phyloP scores from a whole-genome alignment of 2,329 filamentous ascomycete species.

The Monilinia fructigena region DNA sequence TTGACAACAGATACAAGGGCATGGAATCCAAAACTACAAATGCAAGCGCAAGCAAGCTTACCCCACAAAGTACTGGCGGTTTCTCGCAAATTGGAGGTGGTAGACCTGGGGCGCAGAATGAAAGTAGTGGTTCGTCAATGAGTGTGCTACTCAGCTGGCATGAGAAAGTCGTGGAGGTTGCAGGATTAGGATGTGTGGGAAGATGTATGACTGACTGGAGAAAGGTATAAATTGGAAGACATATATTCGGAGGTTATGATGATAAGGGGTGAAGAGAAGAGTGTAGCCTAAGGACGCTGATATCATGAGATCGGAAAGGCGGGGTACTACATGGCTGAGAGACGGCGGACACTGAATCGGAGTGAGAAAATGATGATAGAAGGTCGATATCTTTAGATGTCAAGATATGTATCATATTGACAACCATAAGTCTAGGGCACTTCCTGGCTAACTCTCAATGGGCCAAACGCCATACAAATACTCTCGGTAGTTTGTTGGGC shows the following conservation, averaged over 20 bases:
- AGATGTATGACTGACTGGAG: slow-evolving; percentile 96
- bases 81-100: slow-evolving; percentile 73
- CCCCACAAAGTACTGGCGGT: slow-evolving; percentile 73
- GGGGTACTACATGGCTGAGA: not conserved
- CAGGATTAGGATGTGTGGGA: slow-evolving; percentile 86
- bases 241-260: slow-evolving; percentile 3
- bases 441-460: not conserved
- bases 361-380: not conserved
- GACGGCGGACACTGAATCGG: not conserved
- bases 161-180: slow-evolving; percentile 95
- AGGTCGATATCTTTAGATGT: slow-evolving; percentile 2
- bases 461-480: not conserved
- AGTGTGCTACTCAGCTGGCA: slow-evolving; percentile 98
- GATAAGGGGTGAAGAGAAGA: not conserved
- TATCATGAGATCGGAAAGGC: not conserved
- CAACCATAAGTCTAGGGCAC: slow-evolving; percentile 6
- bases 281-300: not conserved
- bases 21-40: slow-evolving; percentile 57
- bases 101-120: slow-evolving; percentile 53
- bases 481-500: not conserved
- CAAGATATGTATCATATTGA: slow-evolving; percentile 5
- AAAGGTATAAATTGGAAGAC: slow-evolving; percentile 62
- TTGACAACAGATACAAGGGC: slow-evolving; percentile 72
- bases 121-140: slow-evolving; percentile 83
- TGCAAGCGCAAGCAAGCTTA: slow-evolving; percentile 45